These are phyloP conservation scores for Debaryomyces nepalensis DNA, from an alignment of 1,139 yeast species.

Conservation along the genomic window DNA sequence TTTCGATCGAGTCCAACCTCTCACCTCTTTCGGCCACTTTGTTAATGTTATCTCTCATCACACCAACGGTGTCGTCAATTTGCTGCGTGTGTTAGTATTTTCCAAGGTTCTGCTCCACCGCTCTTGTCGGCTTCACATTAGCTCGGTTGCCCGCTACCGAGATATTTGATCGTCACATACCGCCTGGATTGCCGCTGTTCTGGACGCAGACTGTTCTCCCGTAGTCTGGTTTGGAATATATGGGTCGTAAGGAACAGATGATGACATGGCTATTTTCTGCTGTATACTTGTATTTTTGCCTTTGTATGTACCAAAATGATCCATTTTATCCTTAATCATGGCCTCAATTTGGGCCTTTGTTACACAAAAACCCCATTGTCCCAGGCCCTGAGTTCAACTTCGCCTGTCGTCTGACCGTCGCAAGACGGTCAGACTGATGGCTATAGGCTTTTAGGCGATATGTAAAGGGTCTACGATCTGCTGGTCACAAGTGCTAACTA, in stretches of 20 bases:
- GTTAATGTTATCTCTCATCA: constrained; percentile 97
- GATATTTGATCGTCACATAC: constrained; percentile 44
- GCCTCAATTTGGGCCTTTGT: constrained; percentile 2
- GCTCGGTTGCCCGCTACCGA: background rate
- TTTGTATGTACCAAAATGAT: constrained; percentile 4
- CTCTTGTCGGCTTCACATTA: background rate
- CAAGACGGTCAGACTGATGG: too few species aligned
- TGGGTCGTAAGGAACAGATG: constrained; percentile 90
- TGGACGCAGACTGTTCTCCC: constrained; percentile 58
- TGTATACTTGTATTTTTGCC: background rate
- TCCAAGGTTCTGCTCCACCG: background rate
- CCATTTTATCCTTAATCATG: constrained; percentile 7
- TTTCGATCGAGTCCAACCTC: constrained; percentile 89
- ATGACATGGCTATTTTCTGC: constrained; percentile 55
- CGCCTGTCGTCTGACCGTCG: background rate
- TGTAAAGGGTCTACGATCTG: too few species aligned
- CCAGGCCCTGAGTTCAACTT: background rate
- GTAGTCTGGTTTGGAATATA: constrained; percentile 71
- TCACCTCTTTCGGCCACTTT: constrained; percentile 96
- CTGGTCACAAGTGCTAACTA: background rate
- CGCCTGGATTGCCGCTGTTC: constrained; percentile 86
- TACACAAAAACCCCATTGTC: constrained; percentile 1
- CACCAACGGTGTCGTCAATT: constrained; percentile 95
- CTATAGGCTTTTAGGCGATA: too few species aligned
- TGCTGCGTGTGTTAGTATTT: constrained; percentile 51